A percentile compares a stretch with the other conserved stretches of the same genome.
Conservation (phyloP, 805 yeast genomes). For the Hanseniaspora hatyaiensis region DNA sequence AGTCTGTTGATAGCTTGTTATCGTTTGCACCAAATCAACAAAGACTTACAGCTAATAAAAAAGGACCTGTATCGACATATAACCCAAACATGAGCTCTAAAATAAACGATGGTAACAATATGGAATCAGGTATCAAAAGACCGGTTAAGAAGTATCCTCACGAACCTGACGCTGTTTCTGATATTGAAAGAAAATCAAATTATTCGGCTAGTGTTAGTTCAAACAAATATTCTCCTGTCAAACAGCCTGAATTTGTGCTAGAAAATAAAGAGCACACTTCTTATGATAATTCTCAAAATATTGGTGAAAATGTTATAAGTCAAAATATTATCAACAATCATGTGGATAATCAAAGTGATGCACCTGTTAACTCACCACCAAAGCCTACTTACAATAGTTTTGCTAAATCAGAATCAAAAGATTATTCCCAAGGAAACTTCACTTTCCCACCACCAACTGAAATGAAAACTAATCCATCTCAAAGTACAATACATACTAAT, state of each 20-base stretch:
- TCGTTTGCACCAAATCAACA: constrained; percentile 9
- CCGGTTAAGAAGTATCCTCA: neutral
- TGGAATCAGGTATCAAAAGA: neutral
- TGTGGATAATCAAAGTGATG: too few species aligned
- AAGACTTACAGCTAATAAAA: neutral
- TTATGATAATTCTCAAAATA: neutral
- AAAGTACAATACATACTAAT: neutral
- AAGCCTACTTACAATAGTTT: neutral
- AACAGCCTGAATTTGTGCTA: neutral
- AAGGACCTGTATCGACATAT: neutral
- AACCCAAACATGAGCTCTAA: neutral
- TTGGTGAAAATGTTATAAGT: too few species aligned
- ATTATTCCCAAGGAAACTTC: neutral
- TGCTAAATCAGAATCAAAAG: neutral
- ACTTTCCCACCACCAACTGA: neutral
- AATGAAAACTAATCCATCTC: neutral
- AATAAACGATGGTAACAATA: neutral
- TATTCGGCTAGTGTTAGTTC: neutral
- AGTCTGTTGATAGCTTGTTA: constrained; percentile 14
- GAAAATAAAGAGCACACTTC: neutral
- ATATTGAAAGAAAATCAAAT: neutral
- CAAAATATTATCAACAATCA: too few species aligned
- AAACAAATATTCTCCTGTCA: constrained; percentile 4
- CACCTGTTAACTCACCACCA: constrained; percentile 9
- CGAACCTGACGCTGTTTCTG: neutral